Evolutionary conservation across 2,329 filamentous ascomycete genomes (phyloP).

Genomic region (Diplodia seriata): DNA sequence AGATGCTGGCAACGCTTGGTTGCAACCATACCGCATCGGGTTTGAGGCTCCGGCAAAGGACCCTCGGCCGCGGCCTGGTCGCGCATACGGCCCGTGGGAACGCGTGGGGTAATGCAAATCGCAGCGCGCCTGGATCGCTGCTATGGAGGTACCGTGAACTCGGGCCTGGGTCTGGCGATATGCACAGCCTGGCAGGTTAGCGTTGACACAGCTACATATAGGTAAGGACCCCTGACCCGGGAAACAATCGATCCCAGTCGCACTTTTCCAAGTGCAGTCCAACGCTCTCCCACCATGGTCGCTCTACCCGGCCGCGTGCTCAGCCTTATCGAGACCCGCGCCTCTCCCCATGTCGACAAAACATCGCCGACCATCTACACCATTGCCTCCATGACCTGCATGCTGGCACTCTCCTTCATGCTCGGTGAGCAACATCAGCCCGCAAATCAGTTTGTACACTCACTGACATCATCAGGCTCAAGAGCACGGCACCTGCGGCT

Average conservation of each 20-base stretch:
- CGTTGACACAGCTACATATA: neutral
- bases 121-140: neutral
- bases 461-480: conserved; percentile 36
- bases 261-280: neutral
- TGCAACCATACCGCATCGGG: neutral
- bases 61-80: neutral
- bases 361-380: conserved; percentile 34
- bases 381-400: conserved; percentile 39
- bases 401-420: conserved; percentile 40
- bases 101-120: neutral
- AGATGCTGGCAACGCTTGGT: neutral
- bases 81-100: neutral
- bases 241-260: too few relatives aligned
- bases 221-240: neutral
- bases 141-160: neutral
- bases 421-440: conserved; percentile 36
- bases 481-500: conserved; percentile 38
- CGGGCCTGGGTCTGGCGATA: too few relatives aligned
- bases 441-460: too few relatives aligned
- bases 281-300: neutral
- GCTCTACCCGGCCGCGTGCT: neutral
- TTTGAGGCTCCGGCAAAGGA: neutral
- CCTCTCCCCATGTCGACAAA: neutral
- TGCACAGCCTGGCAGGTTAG: neutral
- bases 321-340: neutral